Evolutionary conservation across 306 rosid genomes (phyloP), one percentile per base, ranked within the genome.

Genomic region (Cicer judaicum): DNA sequence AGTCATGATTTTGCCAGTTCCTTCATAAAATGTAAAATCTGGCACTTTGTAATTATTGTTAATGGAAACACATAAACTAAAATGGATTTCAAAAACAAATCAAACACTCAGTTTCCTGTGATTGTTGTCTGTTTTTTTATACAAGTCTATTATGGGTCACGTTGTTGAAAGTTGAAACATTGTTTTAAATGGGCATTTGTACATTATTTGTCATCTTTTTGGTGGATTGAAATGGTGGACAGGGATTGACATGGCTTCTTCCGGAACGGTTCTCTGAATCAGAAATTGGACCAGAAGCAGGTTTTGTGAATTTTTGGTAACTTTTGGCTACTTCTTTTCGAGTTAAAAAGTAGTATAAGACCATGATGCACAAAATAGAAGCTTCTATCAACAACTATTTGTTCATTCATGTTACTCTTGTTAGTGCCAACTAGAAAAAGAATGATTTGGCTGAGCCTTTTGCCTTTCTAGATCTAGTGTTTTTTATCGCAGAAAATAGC

Each of bases 221-320:
- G 38, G n/a, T 50, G 52, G 70, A 61, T 81, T 75, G 71, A 81
- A 70, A 80, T 66, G 81, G 60, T 82, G 50, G 74, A 52, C 97
- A 92, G 99, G 97, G 99, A 64, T 63, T 92, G 86, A 92, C 99
- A 13, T 94, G 97, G 97, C 90, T 94, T 90, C 90, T 94, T 79
- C 98, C 97, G 0, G 99, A 94, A 80, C 87, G 97, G 16, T 94
- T 94, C 83, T 94, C 99, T 16, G 88, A 87, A 54, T 92, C 99
- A 78, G 99, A 94, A 82, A 94, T 94, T 81, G 99, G 90, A 77
- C 99, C 99, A 80, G 99, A 94, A 94, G 97, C 99, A 94, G 97
- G 99, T 94, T 86, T 94, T 86, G 91, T 92, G 97, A 88, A 91
- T 56, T 79, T 91, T 89, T 92, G 93, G 87, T 90, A 87, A 86